phyloP scores from a whole-genome alignment of 495 filamentous ascomycete species.

The Trichoderma virens region DNA sequence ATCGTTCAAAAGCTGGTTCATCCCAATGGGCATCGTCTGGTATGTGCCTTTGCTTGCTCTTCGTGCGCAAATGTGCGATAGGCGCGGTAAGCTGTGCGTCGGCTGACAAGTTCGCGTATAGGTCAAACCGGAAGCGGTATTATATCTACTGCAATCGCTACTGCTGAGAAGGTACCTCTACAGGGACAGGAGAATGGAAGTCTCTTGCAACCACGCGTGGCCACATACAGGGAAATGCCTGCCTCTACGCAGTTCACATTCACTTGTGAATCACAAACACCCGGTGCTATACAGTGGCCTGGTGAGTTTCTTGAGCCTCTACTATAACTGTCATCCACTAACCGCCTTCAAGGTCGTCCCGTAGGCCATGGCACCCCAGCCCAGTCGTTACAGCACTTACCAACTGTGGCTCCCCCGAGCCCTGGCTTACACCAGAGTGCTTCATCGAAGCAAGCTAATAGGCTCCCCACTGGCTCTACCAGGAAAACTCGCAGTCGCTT shows the following conservation, averaged over 20 bases:
- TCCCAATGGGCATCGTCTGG: neutral
- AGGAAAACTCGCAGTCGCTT: constrained; percentile 15
- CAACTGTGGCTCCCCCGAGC: neutral
- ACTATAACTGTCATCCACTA: neutral
- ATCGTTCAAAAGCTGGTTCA: constrained; percentile 31
- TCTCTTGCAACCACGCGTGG: constrained; percentile 58
- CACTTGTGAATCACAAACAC: constrained; percentile 60
- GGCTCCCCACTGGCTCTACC: neutral
- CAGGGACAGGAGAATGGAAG: constrained; percentile 66
- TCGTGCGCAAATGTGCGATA: neutral
- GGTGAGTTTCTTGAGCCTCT: constrained; percentile 18
- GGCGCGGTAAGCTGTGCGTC: too few species aligned
- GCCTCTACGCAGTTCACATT: constrained; percentile 86
- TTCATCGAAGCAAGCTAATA: constrained; percentile 16
- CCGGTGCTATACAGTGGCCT: constrained; percentile 40
- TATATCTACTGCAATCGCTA: constrained; percentile 83
- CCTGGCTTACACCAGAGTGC: constrained; percentile 7
- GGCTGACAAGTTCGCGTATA: constrained; percentile 13
- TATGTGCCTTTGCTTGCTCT: neutral
- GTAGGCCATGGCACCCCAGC: neutral
- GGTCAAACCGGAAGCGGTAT: constrained; percentile 59
- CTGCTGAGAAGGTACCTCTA: constrained; percentile 62
- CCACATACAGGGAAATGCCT: constrained; percentile 42
- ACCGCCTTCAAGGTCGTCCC: neutral
- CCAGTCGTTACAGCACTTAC: neutral